Evolutionary conservation across 2,329 filamentous ascomycete genomes (phyloP), one percentile per base, ranked within the genome.

Genomic region (Mycogone perniciosa): DNA sequence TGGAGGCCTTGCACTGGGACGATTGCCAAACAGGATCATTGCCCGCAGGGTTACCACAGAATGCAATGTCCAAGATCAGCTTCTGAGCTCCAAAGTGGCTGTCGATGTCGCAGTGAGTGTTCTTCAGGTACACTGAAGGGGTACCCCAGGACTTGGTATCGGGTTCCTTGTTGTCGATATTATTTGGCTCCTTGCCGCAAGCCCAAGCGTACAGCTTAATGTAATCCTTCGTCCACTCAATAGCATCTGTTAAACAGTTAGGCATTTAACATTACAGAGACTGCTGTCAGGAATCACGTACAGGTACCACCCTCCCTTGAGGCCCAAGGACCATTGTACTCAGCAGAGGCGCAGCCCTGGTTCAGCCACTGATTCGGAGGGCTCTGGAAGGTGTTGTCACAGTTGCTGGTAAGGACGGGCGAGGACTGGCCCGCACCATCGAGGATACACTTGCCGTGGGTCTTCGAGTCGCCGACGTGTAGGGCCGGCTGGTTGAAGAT

Each of bases 41-140:
- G 46, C 65, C 82, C 1, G 85, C 84, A 72, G 84, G 86, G 59
- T 83, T 79, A 13, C 87, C 88, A 64, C 88, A 92, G 64, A 91
- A 85, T 31, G 83, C 66, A 41, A 87, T 88, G 71, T 89, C 82
- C 59, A 90, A 78, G 49, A 89, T 81, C 54, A 95, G 79, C 59
- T 83, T 79, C 72, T 91, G 79, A 61, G 83, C 72, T 54, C 70
- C 71, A 66, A 93, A 86, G 60, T 79, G 75, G 2, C 64, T 65
- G 55, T 80, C 70, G 56, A 89, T 81, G 56, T 89, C 72, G 67
- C 89, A 95, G 37, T 60, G 61, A 50, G 59, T 56, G 45, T 70
- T 73, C 11, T 81, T 80, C 1, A 89, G 85, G 20, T 74, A 71
- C 9, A 84, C 81, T 3, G 75, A 65, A 1, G 88, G 86, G 4